Conservation (phyloP, 257 asterid species). For the Ligustrum vulgare region DNA sequence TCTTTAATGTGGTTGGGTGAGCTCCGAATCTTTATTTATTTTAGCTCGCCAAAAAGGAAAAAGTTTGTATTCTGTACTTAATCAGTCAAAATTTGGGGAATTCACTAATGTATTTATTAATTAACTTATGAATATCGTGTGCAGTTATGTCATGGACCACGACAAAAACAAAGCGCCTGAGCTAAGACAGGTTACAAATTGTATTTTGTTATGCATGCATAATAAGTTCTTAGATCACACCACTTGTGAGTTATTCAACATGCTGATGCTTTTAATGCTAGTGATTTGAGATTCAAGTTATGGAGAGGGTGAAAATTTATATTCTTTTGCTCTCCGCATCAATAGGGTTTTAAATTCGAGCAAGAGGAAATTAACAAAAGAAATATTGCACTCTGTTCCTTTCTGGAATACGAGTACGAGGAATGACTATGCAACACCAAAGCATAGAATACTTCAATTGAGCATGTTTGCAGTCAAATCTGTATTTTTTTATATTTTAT, state of each 20-base stretch:
- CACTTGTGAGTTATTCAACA: constrained; percentile 9
- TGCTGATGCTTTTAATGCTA: constrained; percentile 2
- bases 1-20: constrained; percentile 97
- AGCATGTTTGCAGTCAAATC: neutral
- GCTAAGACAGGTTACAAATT: constrained; percentile 75
- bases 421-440: neutral
- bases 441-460: neutral
- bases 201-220: constrained; percentile 1
- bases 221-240: neutral
- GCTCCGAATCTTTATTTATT: constrained; percentile 17
- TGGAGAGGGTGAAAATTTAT: neutral
- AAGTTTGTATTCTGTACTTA: neutral
- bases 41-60: constrained; percentile 1
- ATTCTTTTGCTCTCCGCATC: neutral
- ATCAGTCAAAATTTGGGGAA: neutral
- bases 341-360: neutral
- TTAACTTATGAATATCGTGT: constrained; percentile 22
- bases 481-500: neutral
- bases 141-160: constrained; percentile 92
- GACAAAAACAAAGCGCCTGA: constrained; percentile 77
- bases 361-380: neutral
- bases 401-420: neutral
- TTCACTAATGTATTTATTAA: constrained; percentile 3
- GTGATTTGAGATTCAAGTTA: constrained; percentile 11
- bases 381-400: neutral